These are phyloP conservation scores for Pachysolen tannophilus DNA, from an alignment of 805 yeast genomes.

Conservation along the genomic window DNA sequence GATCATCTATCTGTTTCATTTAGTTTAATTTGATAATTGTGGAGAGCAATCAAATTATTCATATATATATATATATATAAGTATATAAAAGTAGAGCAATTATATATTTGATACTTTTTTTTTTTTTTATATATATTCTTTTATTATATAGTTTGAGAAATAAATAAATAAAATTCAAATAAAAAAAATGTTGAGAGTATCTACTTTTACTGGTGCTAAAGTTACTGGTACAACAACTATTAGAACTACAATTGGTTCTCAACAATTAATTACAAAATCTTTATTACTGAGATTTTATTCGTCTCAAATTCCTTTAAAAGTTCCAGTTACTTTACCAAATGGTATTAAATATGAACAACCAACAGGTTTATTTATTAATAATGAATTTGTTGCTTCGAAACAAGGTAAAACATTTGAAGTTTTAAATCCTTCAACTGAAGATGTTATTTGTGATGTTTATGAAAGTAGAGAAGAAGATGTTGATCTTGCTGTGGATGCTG, in stretches of 20 bases:
- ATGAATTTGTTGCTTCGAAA: slow-evolving; percentile 59
- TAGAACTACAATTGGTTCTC: too few relatives aligned
- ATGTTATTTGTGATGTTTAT: slow-evolving; percentile 52
- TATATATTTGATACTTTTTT: too few relatives aligned
- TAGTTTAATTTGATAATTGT: too few relatives aligned
- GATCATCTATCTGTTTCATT: too few relatives aligned
- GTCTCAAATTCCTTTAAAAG: slow-evolving; percentile 8
- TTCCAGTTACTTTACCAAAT: slow-evolving; percentile 40
- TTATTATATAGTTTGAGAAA: too few relatives aligned
- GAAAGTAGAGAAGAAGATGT: slow-evolving; percentile 44
- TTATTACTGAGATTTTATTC: slow-evolving; percentile 4
- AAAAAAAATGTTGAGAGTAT: neutral
- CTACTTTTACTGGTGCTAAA: too few relatives aligned
- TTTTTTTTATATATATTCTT: too few relatives aligned
- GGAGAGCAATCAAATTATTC: too few relatives aligned
- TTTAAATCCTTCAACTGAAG: slow-evolving; percentile 68
- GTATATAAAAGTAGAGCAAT: too few relatives aligned
- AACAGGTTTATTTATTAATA: slow-evolving; percentile 74
- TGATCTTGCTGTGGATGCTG: slow-evolving; percentile 54
- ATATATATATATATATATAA: too few relatives aligned
- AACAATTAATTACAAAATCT: neutral
- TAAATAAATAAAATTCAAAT: too few relatives aligned
- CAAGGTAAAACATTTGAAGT: slow-evolving; percentile 55
- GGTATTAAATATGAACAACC: slow-evolving; percentile 53
- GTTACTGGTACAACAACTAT: too few relatives aligned